phyloP scores from a whole-genome alignment of 139 green algal species.

The Chlorella vulgaris region DNA sequence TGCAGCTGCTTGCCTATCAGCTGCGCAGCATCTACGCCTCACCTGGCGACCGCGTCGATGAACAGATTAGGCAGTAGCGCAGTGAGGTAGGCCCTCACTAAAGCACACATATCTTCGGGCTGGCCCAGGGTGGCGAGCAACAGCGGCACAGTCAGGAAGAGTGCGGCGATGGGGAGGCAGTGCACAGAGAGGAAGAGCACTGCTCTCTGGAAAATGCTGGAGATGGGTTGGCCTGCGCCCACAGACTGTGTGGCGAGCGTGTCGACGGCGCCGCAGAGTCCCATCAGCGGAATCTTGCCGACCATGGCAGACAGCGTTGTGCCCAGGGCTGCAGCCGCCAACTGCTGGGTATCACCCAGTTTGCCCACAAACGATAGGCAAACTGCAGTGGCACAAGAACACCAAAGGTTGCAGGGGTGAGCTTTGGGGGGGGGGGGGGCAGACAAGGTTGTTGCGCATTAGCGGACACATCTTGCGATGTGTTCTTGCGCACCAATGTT shows the following conservation, averaged over 20 bases:
- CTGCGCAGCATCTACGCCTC: too few species aligned
- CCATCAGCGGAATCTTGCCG: constrained; percentile 27
- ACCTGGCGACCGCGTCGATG: constrained; percentile 52
- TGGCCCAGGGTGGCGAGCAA: constrained; percentile 30
- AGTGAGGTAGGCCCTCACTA: constrained; percentile 46
- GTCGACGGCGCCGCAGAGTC: neutral
- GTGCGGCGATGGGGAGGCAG: constrained; percentile 33
- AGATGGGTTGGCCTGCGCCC: constrained; percentile 6
- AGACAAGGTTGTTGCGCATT: too few species aligned
- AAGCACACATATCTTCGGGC: constrained; percentile 31
- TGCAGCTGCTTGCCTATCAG: too few species aligned
- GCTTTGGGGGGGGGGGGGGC: too few species aligned
- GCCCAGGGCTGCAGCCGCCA: constrained; percentile 38
- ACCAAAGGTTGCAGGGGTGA: neutral
- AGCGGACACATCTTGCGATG: too few species aligned
- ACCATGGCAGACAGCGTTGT: constrained; percentile 23
- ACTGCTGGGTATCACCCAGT: constrained; percentile 21
- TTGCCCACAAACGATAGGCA: constrained; percentile 13
- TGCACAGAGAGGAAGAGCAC: constrained; percentile 8
- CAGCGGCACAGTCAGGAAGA: constrained; percentile 17
- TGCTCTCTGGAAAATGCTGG: constrained; percentile 15
- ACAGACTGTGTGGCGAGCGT: constrained; percentile 24
- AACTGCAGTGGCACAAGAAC: neutral
- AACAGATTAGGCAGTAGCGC: constrained; percentile 52
- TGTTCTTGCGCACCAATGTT: neutral